A percentile compares a stretch with the other conserved stretches of the same genome.
phyloP scores from a whole-genome alignment of 768 basidiomycete genomes.

The Amanita phalloides region DNA sequence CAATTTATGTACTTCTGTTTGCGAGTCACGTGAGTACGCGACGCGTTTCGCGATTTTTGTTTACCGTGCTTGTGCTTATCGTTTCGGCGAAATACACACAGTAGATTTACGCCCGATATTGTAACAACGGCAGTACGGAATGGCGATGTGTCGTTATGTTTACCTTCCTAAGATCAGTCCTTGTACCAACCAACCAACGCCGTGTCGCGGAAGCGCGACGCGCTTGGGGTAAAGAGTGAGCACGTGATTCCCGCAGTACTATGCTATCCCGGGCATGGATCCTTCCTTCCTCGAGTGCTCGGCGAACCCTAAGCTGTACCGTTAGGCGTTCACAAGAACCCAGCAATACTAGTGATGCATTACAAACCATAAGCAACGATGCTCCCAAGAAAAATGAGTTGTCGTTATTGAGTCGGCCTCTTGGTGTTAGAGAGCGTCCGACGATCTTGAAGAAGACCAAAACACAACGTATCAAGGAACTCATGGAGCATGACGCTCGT shows the following conservation, averaged over 20 bases:
- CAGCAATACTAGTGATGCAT: neutral
- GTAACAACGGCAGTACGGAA: too few relatives aligned
- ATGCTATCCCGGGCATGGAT: neutral
- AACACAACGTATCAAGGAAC: conserved; percentile 52
- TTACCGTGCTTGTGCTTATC: neutral
- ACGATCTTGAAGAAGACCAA: conserved; percentile 46
- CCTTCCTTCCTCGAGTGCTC: neutral
- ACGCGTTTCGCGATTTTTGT: conserved; percentile 3
- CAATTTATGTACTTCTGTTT: conserved; percentile 27
- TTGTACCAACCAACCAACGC: too few relatives aligned
- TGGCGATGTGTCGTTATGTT: too few relatives aligned
- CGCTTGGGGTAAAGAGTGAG: too few relatives aligned
- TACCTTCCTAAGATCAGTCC: too few relatives aligned
- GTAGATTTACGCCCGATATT: too few relatives aligned
- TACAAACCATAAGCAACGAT: neutral
- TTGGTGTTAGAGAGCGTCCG: conserved; percentile 69
- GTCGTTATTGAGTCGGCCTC: conserved; percentile 44
- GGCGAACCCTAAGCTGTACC: neutral
- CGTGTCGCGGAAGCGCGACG: too few relatives aligned
- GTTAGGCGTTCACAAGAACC: neutral
- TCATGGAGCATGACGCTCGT: conserved; percentile 61
- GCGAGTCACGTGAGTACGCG: conserved; percentile 19
- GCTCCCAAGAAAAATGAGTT: conserved; percentile 15
- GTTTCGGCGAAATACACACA: too few relatives aligned
- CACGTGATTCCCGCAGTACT: too few relatives aligned